These are phyloP conservation scores for Uronychia binucleata DNA, from an alignment of 73 alveolate genomes.

Conservation along the genomic window DNA sequence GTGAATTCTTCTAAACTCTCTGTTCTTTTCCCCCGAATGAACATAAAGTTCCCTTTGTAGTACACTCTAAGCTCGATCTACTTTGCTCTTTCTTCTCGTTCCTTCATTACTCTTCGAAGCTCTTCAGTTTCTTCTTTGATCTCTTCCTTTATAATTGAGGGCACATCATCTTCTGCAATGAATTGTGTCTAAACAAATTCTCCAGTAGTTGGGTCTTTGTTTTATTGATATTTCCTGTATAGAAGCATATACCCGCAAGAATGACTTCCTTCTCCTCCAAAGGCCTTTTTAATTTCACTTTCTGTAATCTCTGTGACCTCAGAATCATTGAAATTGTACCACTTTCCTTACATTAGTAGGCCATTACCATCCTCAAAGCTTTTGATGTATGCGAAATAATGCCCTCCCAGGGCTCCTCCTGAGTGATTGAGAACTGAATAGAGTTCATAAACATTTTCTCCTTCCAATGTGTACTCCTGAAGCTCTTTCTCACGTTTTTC, in stretches of 20 bases:
- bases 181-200: constrained; percentile 10
- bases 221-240: constrained; percentile 75
- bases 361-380: constrained; percentile 80
- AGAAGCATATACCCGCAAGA: constrained; percentile 88
- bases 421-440: constrained; percentile 91
- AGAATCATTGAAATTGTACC: constrained; percentile 95
- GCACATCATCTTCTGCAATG: constrained; percentile 53
- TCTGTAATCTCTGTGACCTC: constrained; percentile 73
- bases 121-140: constrained; percentile 69
- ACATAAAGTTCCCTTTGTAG: constrained; percentile 1
- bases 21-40: background rate
- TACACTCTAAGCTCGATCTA: constrained; percentile 1
- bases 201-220: background rate
- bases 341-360: constrained; percentile 11
- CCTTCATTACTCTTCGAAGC: constrained; percentile 61
- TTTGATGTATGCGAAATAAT: constrained; percentile 93
- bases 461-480: constrained; percentile 76
- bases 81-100: constrained; percentile 56
- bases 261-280: constrained; percentile 75
- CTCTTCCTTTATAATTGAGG: constrained; percentile 49
- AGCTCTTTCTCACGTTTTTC: constrained; percentile 58
- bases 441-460: constrained; percentile 90
- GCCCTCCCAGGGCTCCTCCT: constrained; percentile 99
- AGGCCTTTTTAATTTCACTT: constrained; percentile 64
- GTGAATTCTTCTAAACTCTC: background rate